phyloP scores from a whole-genome alignment of 805 yeast genomes.

The Vanderwaltozyma polyspora region DNA sequence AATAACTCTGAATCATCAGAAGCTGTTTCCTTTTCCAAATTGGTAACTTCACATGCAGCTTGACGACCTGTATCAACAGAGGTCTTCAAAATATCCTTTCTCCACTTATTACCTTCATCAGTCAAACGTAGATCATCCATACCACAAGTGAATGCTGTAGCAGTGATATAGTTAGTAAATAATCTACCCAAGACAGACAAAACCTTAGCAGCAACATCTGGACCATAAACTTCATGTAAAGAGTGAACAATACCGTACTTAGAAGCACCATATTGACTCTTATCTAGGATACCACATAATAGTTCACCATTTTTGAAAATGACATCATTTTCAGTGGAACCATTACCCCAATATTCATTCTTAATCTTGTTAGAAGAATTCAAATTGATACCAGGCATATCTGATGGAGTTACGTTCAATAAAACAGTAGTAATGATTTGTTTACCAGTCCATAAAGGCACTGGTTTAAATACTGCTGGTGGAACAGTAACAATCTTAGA shows the following conservation, averaged over 20 bases:
- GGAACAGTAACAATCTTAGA: constrained; percentile 65
- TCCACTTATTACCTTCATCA: constrained; percentile 79
- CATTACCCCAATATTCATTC: constrained; percentile 87
- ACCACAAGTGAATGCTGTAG: constrained; percentile 96
- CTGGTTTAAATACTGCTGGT: constrained; percentile 81
- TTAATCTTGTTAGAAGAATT: constrained; percentile 78
- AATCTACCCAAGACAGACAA: constrained; percentile 88
- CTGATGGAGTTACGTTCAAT: constrained; percentile 74
- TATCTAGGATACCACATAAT: constrained; percentile 86
- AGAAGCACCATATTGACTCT: constrained; percentile 97
- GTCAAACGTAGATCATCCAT: constrained; percentile 97
- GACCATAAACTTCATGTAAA: constrained; percentile 90
- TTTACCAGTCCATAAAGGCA: constrained; percentile 94
- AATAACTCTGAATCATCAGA: constrained; percentile 64
- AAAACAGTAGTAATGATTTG: constrained; percentile 90
- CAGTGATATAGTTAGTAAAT: constrained; percentile 86
- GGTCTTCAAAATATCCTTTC: constrained; percentile 68
- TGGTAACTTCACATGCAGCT: constrained; percentile 93
- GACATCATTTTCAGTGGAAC: constrained; percentile 77
- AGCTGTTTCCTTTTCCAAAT: constrained; percentile 43
- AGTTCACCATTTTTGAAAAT: constrained; percentile 79
- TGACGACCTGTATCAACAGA: constrained; percentile 75
- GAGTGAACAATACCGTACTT: constrained; percentile 96
- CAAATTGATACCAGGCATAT: constrained; percentile 86
- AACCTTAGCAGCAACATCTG: constrained; percentile 78